Percentiles rank a stretch among this genome's conserved stretches.
Evolutionary conservation across 2,329 filamentous ascomycete species (phyloP).

Genomic region (Botryosphaeria dothidea): DNA sequence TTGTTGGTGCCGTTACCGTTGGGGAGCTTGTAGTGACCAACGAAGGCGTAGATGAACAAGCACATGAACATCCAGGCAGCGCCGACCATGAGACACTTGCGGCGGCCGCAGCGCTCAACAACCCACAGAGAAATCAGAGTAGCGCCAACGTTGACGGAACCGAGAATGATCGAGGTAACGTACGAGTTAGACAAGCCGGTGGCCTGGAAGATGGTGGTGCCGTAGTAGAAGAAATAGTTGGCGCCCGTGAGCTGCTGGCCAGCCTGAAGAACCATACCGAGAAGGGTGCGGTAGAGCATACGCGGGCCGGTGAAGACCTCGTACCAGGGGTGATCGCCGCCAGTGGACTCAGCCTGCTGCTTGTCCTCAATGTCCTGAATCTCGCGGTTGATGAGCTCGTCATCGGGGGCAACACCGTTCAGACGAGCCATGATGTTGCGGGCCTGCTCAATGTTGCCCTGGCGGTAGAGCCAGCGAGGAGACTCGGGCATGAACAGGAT

Average conservation of each 20-base stretch:
- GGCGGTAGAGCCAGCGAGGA: constrained; percentile 49
- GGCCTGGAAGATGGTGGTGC: constrained; percentile 47
- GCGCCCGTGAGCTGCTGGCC: constrained; percentile 69
- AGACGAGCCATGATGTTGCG: constrained; percentile 51
- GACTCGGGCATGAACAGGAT: constrained; percentile 45
- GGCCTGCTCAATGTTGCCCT: constrained; percentile 53
- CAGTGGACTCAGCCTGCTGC: constrained; percentile 52
- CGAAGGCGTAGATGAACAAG: constrained; percentile 56
- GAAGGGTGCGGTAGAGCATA: constrained; percentile 64
- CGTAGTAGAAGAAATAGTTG: constrained; percentile 65
- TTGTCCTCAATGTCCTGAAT: constrained; percentile 59
- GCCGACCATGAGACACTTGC: constrained; percentile 47
- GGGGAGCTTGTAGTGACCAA: constrained; percentile 47
- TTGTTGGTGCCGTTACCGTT: constrained; percentile 34
- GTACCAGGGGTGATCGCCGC: constrained; percentile 43
- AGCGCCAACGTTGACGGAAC: constrained; percentile 50
- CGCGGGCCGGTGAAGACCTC: constrained; percentile 67
- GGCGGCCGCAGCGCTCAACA: constrained; percentile 48
- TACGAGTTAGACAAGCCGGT: constrained; percentile 45
- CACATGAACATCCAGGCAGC: constrained; percentile 56
- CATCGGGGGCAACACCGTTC: constrained; percentile 54
- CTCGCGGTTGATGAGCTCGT: constrained; percentile 56
- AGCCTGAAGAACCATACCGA: constrained; percentile 58
- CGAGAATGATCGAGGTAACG: constrained; percentile 51
- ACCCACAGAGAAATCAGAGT: constrained; percentile 50